Evolutionary conservation across 1,139 yeast genomes (phyloP).

Genomic region (Lodderomyces theae): DNA sequence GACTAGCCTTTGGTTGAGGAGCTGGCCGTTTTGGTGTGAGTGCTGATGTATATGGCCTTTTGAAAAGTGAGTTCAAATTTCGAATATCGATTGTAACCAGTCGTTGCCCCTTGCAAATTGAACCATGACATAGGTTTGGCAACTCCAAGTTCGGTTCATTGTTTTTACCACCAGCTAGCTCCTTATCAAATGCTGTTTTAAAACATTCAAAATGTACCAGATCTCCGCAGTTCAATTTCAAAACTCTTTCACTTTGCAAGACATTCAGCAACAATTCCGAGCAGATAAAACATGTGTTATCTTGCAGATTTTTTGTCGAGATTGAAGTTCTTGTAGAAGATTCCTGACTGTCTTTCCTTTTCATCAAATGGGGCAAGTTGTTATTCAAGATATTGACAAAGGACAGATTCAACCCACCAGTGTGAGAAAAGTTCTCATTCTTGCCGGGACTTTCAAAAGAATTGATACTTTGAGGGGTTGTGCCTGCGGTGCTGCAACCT

Average conservation of each 20-base stretch:
- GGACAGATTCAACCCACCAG: slow-evolving; percentile 8
- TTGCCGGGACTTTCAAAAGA: background rate
- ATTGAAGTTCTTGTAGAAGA: background rate
- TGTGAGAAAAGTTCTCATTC: background rate
- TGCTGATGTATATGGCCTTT: background rate
- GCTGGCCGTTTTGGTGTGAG: slow-evolving; percentile 11
- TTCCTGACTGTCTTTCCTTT: background rate
- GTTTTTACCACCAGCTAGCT: slow-evolving; percentile 1
- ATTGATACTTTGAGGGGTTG: slow-evolving; percentile 6
- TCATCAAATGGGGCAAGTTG: slow-evolving; percentile 1
- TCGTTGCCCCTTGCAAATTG: slow-evolving; percentile 6
- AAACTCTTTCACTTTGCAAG: slow-evolving; percentile 31
- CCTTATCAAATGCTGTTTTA: slow-evolving; percentile 9
- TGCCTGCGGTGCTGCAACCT: slow-evolving; percentile 6
- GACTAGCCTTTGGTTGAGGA: slow-evolving; percentile 6
- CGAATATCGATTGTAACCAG: slow-evolving; percentile 1
- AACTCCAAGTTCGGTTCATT: slow-evolving; percentile 3
- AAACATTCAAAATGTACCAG: slow-evolving; percentile 40
- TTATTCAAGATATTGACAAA: slow-evolving; percentile 12
- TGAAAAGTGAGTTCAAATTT: background rate
- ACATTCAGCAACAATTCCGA: slow-evolving; percentile 33
- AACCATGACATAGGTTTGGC: slow-evolving; percentile 9
- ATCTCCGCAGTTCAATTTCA: slow-evolving; percentile 39
- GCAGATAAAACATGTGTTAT: slow-evolving; percentile 32
- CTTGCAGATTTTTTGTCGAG: slow-evolving; percentile 3